Percentiles rank a stretch among this genome's conserved stretches.
Conservation (phyloP, 2,329 filamentous ascomycete genomes). For the Colletotrichum cuscutae region DNA sequence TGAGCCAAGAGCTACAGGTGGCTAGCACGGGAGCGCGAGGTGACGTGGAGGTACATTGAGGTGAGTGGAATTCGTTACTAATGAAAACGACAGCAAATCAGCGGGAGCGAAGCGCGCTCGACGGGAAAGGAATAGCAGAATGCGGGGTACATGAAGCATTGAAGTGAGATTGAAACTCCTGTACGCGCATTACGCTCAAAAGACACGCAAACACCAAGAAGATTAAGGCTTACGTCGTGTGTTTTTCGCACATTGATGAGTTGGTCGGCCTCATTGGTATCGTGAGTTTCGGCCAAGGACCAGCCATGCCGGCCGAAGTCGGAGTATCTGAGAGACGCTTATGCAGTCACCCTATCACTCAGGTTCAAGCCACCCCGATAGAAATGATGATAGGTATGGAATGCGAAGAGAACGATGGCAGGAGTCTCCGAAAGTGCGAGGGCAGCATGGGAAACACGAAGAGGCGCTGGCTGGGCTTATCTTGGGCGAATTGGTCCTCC, state of each 20-base stretch:
- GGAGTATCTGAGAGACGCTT: neutral
- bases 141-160: neutral
- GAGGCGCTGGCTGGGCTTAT: slow-evolving; percentile 6
- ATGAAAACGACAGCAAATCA: neutral
- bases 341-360: neutral
- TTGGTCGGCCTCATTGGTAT: neutral
- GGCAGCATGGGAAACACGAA: neutral
- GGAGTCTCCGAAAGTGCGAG: neutral
- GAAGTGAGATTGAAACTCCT: neutral
- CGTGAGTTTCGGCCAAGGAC: neutral
- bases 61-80: neutral
- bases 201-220: neutral
- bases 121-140: neutral
- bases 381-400: neutral
- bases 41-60: neutral
- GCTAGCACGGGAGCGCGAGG: neutral
- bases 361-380: neutral
- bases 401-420: neutral
- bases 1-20: too few species aligned
- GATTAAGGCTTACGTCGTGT: neutral
- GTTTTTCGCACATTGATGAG: neutral
- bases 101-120: neutral
- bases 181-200: neutral
- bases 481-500: neutral
- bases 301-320: neutral